phyloP scores from a whole-genome alignment of 257 asterid genomes.

The Galeopsis tetrahit region DNA sequence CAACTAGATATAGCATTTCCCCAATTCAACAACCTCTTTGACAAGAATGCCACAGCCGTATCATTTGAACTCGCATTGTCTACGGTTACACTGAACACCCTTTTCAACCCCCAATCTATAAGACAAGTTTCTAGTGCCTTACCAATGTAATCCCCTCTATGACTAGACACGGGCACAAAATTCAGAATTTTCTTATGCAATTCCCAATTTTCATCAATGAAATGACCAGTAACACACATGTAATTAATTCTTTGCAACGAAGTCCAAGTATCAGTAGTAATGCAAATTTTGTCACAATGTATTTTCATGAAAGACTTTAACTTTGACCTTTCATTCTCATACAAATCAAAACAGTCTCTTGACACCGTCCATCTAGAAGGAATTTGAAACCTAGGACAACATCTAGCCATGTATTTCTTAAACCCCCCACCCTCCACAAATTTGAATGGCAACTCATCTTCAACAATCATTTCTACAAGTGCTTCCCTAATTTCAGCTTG shows the following conservation, averaged over 20 bases:
- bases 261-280: not conserved
- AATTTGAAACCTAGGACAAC: slow-evolving; percentile 5
- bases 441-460: not conserved
- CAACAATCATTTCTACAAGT: not conserved
- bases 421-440: not conserved
- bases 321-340: not conserved
- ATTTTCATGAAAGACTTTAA: not conserved
- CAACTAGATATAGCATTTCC: not conserved
- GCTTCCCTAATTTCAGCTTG: not conserved
- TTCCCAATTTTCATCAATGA: not conserved
- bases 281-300: not conserved
- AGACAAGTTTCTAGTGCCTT: not conserved
- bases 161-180: not conserved
- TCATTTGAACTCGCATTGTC: slow-evolving; percentile 3
- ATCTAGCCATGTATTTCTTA: not conserved
- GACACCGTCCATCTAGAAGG: slow-evolving; percentile 11
- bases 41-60: not conserved
- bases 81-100: not conserved
- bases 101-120: not conserved
- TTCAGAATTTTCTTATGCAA: slow-evolving; percentile 6
- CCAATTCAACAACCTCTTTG: not conserved
- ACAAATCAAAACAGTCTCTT: not conserved
- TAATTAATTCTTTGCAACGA: not conserved
- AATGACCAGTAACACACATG: not conserved
- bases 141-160: not conserved